Evolutionary conservation across 2,329 filamentous ascomycete species (phyloP).

Genomic region (Fusarium gaditjirri): DNA sequence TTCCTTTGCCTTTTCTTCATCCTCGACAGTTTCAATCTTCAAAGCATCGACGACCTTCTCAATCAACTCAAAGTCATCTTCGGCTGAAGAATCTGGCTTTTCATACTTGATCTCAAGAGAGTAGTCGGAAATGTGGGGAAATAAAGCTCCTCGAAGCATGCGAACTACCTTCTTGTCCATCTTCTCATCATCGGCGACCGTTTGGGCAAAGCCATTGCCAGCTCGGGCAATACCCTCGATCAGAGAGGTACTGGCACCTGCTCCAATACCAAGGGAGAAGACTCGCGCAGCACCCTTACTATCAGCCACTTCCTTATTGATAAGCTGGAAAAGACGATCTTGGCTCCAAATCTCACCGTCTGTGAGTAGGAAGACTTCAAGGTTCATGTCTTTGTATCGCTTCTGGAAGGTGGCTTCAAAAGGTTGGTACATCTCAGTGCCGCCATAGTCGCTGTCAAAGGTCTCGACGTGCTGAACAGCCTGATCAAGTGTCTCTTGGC

Average conservation of each 20-base stretch:
- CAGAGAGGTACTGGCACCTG: slow-evolving; percentile 60
- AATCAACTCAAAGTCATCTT: slow-evolving; percentile 71
- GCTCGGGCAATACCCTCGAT: slow-evolving; percentile 65
- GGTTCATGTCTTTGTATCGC: slow-evolving; percentile 58
- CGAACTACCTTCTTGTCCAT: slow-evolving; percentile 76
- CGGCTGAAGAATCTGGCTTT: slow-evolving; percentile 29
- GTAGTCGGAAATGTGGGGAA: slow-evolving; percentile 73
- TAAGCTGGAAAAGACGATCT: slow-evolving; percentile 54
- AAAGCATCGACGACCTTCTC: slow-evolving; percentile 65
- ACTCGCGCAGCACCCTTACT: slow-evolving; percentile 59
- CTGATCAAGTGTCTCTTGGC: slow-evolving; percentile 54
- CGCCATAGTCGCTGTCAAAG: slow-evolving; percentile 61
- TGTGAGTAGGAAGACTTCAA: slow-evolving; percentile 66
- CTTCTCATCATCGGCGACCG: slow-evolving; percentile 70
- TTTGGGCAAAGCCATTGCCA: slow-evolving; percentile 70
- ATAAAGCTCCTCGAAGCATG: slow-evolving; percentile 78
- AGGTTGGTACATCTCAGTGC: slow-evolving; percentile 63
- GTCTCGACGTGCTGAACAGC: slow-evolving; percentile 56
- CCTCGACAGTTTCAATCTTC: slow-evolving; percentile 47
- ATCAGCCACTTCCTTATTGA: slow-evolving; percentile 54
- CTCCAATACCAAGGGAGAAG: slow-evolving; percentile 66
- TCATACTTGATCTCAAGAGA: slow-evolving; percentile 70
- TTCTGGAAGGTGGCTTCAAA: slow-evolving; percentile 56
- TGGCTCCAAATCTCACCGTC: slow-evolving; percentile 66
- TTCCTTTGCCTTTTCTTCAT: slow-evolving; percentile 11